Percentiles rank a stretch among this genome's conserved stretches.
Conservation (phyloP, 2,329 filamentous ascomycete genomes). For the Didymella keratinophila region DNA sequence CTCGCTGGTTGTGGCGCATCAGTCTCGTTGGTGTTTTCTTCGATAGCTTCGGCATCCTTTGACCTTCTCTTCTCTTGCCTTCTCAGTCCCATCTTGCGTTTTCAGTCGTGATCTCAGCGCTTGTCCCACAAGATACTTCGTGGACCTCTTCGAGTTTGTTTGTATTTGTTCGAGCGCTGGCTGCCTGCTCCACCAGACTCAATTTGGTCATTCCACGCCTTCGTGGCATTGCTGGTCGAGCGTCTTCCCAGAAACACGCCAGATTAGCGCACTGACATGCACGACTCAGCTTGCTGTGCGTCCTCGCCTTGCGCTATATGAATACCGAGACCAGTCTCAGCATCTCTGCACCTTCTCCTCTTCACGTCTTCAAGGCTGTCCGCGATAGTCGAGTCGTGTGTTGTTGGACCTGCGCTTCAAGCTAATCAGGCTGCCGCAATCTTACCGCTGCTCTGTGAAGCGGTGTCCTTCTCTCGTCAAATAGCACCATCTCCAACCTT, state of each 20-base stretch:
- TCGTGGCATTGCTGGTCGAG: constrained; percentile 41
- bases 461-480: constrained; percentile 31
- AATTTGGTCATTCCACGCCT: constrained; percentile 24
- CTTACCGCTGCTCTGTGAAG: constrained; percentile 38
- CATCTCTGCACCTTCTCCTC: constrained; percentile 22
- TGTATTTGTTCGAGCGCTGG: constrained; percentile 39
- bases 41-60: constrained; percentile 33
- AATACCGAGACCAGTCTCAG: constrained; percentile 27
- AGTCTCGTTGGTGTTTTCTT: constrained; percentile 18
- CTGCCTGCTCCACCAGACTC: constrained; percentile 22
- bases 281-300: constrained; percentile 24
- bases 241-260: constrained; percentile 20
- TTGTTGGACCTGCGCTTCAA: constrained; percentile 5
- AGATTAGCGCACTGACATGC: constrained; percentile 31
- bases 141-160: constrained; percentile 42
- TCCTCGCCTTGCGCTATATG: constrained; percentile 27
- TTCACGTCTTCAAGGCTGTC: constrained; percentile 22
- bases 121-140: constrained; percentile 33
- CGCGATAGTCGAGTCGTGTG: constrained; percentile 1
- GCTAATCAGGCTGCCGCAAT: constrained; percentile 10
- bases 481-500: constrained; percentile 26
- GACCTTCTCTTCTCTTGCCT: constrained; percentile 24
- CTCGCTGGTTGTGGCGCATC: constrained; percentile 9
- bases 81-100: constrained; percentile 25
- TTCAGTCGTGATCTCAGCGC: constrained; percentile 18